A percentile compares a stretch with the other conserved stretches of the same genome.
phyloP scores from a whole-genome alignment of 352 stramenopile species.

The Globisporangium cylindrosporum region DNA sequence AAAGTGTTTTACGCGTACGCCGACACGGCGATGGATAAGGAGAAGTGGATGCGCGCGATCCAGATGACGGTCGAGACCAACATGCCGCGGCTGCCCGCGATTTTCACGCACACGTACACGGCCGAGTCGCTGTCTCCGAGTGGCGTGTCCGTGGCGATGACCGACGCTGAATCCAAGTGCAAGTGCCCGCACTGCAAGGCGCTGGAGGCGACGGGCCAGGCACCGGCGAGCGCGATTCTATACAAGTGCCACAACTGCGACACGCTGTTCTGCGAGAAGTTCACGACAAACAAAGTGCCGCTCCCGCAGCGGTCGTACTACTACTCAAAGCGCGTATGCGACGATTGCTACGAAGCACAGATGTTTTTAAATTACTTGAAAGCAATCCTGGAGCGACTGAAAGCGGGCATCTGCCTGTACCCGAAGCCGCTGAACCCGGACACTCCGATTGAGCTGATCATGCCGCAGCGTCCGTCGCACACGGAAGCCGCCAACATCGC shows the following conservation, averaged over 20 bases:
- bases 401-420: conserved; percentile 85
- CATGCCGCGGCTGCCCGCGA: conserved; percentile 54
- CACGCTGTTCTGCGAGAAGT: conserved; percentile 73
- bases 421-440: conserved; percentile 80
- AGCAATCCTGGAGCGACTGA: conserved; percentile 81
- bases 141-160: conserved; percentile 41
- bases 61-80: conserved; percentile 83
- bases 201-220: conserved; percentile 31
- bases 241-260: conserved; percentile 87
- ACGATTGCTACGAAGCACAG: conserved; percentile 80
- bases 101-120: conserved; percentile 41
- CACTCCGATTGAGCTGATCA: conserved; percentile 85
- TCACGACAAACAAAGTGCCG: conserved; percentile 76
- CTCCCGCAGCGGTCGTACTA: conserved; percentile 78
- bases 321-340: conserved; percentile 85
- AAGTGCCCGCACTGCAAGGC: conserved; percentile 63
- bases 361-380: conserved; percentile 86
- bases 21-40: conserved; percentile 87
- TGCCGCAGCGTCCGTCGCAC: conserved; percentile 79
- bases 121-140: conserved; percentile 59
- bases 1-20: conserved; percentile 90
- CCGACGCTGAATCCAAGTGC: conserved; percentile 59
- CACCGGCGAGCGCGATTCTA: conserved; percentile 38
- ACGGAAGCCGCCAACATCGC: conserved; percentile 82
- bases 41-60: conserved; percentile 88